These are phyloP conservation scores for Entomortierella chlamydospora DNA, from an alignment of 192 early-diverging fungal species.

Conservation along the genomic window DNA sequence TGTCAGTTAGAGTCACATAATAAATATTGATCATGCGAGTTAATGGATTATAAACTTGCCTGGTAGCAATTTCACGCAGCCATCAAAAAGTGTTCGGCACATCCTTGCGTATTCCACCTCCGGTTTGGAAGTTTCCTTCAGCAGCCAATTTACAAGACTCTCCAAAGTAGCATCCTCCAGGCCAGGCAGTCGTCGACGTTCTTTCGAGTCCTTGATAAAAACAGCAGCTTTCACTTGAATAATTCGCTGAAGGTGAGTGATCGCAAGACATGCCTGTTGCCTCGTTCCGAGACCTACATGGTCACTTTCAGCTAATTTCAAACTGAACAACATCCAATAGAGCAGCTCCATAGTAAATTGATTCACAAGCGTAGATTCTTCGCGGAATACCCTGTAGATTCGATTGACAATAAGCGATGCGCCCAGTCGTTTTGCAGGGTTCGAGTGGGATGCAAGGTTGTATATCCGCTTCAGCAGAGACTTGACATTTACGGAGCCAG, in stretches of 20 bases:
- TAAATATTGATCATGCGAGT: background rate
- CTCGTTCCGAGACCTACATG: constrained; percentile 68
- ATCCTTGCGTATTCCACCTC: constrained; percentile 71
- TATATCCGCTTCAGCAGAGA: constrained; percentile 77
- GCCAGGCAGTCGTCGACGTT: constrained; percentile 63
- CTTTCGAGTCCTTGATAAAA: constrained; percentile 57
- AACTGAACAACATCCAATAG: constrained; percentile 71
- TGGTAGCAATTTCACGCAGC: constrained; percentile 60
- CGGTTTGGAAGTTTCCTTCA: constrained; percentile 61
- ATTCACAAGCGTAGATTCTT: constrained; percentile 71
- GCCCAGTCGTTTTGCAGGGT: constrained; percentile 71
- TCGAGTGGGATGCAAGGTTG: constrained; percentile 70
- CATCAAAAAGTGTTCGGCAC: constrained; percentile 71
- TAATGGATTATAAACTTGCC: constrained; percentile 41
- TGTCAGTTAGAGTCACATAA: background rate
- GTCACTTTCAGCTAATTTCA: constrained; percentile 72
- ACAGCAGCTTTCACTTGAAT: constrained; percentile 62
- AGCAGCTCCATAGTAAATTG: constrained; percentile 77
- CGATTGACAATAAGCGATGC: constrained; percentile 76
- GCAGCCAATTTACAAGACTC: constrained; percentile 67
- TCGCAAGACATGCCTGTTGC: constrained; percentile 61
- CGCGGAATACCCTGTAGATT: constrained; percentile 77
- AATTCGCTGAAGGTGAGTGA: constrained; percentile 71
- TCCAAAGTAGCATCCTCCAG: constrained; percentile 56
- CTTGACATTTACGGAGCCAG: constrained; percentile 76